A percentile compares a stretch with the other conserved stretches of the same genome.
Evolutionary conservation across 2,329 filamentous ascomycete species (phyloP).

Genomic region (Pseudogymnoascus sp.): DNA sequence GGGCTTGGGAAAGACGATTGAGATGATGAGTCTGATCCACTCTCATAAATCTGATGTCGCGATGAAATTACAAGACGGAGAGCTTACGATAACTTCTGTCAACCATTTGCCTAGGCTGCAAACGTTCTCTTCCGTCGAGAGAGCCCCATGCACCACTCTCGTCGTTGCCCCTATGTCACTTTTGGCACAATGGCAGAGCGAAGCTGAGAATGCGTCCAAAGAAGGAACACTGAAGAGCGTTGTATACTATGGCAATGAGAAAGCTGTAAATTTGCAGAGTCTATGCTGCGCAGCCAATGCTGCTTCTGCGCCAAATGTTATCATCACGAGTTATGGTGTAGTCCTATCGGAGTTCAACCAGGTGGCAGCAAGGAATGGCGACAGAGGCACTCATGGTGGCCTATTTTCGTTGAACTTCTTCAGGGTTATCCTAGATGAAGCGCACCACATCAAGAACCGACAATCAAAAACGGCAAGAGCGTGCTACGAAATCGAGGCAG

Average conservation of each 20-base stretch:
- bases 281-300: slow-evolving; percentile 72
- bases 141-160: slow-evolving; percentile 81
- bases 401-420: slow-evolving; percentile 93
- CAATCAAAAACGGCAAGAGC: slow-evolving; percentile 91
- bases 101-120: slow-evolving; percentile 57
- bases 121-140: slow-evolving; percentile 49
- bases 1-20: slow-evolving; percentile 96
- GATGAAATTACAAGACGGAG: slow-evolving; percentile 29
- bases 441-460: slow-evolving; percentile 83
- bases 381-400: slow-evolving; percentile 59
- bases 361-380: slow-evolving; percentile 58
- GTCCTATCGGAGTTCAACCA: slow-evolving; percentile 85
- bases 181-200: slow-evolving; percentile 93
- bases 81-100: slow-evolving; percentile 34
- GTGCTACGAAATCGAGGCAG: slow-evolving; percentile 80
- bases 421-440: slow-evolving; percentile 90
- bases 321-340: slow-evolving; percentile 92
- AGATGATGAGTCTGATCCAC: slow-evolving; percentile 93
- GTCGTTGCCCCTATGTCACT: slow-evolving; percentile 97
- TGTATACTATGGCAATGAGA: slow-evolving; percentile 89
- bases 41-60: slow-evolving; percentile 61
- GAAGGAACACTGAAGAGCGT: slow-evolving; percentile 75
- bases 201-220: slow-evolving; percentile 83
- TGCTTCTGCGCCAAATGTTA: slow-evolving; percentile 71
- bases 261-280: slow-evolving; percentile 67